Base-by-base conservation (phyloP, 164 flowering plant genomes). In the Magnolia sinica region DNA sequence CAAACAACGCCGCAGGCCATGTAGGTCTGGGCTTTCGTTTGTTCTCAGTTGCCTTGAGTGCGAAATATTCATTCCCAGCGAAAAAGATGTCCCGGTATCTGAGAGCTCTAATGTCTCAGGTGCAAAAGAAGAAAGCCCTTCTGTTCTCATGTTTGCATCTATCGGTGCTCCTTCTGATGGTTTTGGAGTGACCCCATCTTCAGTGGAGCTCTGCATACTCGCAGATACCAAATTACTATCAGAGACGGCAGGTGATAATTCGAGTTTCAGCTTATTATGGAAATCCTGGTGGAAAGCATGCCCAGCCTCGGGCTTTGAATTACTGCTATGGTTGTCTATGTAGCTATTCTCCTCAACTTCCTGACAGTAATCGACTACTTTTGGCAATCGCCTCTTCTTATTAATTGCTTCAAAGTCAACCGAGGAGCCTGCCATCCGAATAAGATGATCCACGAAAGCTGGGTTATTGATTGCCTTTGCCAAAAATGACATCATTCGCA, bases 151-250 rank as follows among this genome's bases (percentile, higher is more conserved):
- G 8, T 76, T 80, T 51, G 79, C 81, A 76, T 81, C 87, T 73
- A 78, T 89, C 49, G 79, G 82, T 13, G 83, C 87, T 74, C 83
- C 88, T 73, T 84, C 90, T 45, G 88, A 83, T 20, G 79, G 64
- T 74, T 78, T 86, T 45, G 93, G 86, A 77, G 87, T 90, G 63
- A 73, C 84, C 50, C 87, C 90, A 71, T 87, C 92, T 79, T 93
- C 98, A 82, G 83, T 88, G 20, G 97, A 92, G 82, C 96, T 91
- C 79, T 91, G 96, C 7, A 88, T 85, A 87, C 96, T 88, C 8
- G 75, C 83, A 45, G 97, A 87, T 78, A 92, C 85, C 83, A 93
- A 79, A 80, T 93, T 89, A 61, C 82, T 84, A 79, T 90, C 92
- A 14, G 97, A 91, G 79, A 87, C 85, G 82, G 96, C 90, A 20